Base-by-base conservation (phyloP, 2,329 filamentous ascomycete species). In the Colletotrichum zoysiae region DNA sequence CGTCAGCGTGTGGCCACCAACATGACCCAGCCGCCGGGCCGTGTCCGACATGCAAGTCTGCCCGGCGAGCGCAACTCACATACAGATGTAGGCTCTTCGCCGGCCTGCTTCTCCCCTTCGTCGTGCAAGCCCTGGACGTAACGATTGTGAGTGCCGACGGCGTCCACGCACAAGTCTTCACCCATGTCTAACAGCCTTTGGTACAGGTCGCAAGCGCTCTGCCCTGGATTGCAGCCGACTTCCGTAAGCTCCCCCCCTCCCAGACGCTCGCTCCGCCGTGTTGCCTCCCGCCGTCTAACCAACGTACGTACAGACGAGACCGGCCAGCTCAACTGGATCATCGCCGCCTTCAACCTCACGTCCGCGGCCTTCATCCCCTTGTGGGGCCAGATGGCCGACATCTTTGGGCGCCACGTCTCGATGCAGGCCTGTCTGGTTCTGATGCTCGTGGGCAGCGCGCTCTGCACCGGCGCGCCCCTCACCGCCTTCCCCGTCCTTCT, bases 261-360 rank as follows among this genome's bases (percentile, higher is more conserved):
- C 33, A 4, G 16, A 30, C 30, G 30, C 30, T 30, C 30, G 4
- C 38, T 5, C 44, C 18, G 14, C 33, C 5, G 2, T 16, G 6
- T 18, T 20, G 11, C 30, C 18, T 20, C 67, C 1, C 16, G 26
- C 5, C 7, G 23, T 50, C 16, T 70, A 61, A 73, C 60, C 55
- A n/a, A 26, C 30, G 30, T 30, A 86, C 16, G 0, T 14, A 18
- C 44, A 70, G 86, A 84, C 71, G 78, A 89, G 76, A 77, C 89
- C 5, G 84, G 86, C 23, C 86, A 91, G 75, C 83, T 91, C 2
- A 92, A 91, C 76, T 92, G 90, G 90, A 91, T 93, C 76, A 87
- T 92, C 23, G 90, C 91, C 0, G 84, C 90, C 8, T 93, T 92
- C 79, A 92, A 90, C 64, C 82, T 93, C 18, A 91, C 90, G 0